A percentile compares a stretch with the other conserved stretches of the same genome.
phyloP scores from a whole-genome alignment of 2,329 filamentous ascomycete genomes.

The Rhytidhysteron rufulum region DNA sequence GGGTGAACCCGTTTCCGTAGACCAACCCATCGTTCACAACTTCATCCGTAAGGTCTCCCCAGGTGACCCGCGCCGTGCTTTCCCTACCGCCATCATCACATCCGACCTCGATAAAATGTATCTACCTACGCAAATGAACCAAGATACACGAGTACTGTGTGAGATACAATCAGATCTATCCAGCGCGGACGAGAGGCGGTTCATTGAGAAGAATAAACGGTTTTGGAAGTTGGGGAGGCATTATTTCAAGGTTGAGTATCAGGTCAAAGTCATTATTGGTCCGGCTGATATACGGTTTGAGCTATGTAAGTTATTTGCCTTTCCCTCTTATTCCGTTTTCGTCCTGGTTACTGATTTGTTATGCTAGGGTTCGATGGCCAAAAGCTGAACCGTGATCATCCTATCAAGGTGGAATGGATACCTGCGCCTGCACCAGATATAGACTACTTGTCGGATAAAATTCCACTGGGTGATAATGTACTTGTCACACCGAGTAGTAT shows the following conservation, averaged over 20 bases:
- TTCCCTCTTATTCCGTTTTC: background rate
- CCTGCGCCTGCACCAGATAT: constrained; percentile 11
- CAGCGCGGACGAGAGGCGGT: constrained; percentile 25
- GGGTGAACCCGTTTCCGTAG: constrained; percentile 30
- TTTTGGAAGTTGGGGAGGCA: constrained; percentile 33
- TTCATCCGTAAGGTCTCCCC: constrained; percentile 30
- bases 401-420: constrained; percentile 34
- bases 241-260: constrained; percentile 32
- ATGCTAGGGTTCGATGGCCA: constrained; percentile 25
- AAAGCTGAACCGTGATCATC: constrained; percentile 30
- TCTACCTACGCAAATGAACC: constrained; percentile 25
- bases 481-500: background rate
- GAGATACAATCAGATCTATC: constrained; percentile 32
- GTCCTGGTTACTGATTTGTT: background rate
- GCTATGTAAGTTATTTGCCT: constrained; percentile 21
- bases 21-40: constrained; percentile 29
- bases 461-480: background rate
- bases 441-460: constrained; percentile 1
- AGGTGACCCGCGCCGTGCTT: constrained; percentile 27
- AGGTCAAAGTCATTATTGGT: constrained; percentile 35
- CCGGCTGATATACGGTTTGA: constrained; percentile 38
- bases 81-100: constrained; percentile 30
- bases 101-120: constrained; percentile 18
- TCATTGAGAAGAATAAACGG: constrained; percentile 32
- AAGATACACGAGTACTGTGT: constrained; percentile 31